Base-by-base conservation (phyloP, 225 moss, liverwort and hornwort genomes). In the Sphagnum contortum region DNA sequence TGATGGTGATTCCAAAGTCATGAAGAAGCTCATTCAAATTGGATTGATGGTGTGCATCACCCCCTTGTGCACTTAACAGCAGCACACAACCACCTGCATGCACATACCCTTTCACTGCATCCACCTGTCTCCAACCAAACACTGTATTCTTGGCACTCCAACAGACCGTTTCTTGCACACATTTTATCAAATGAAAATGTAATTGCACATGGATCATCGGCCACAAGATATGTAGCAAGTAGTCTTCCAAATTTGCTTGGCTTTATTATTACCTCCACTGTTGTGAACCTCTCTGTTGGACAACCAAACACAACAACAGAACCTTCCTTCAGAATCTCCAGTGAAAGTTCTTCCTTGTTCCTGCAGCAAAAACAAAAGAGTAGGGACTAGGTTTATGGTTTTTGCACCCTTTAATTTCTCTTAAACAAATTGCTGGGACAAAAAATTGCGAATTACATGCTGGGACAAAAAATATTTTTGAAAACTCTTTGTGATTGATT, bases 1-100 rank as follows among this genome's bases (percentile, higher is more conserved):
- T 91, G 69, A 91, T 81, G 51, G 79, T 73, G 47, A 91, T 65
- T 53, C 94, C 94, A 75, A 88, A 91, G 1, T 88, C 80, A 64
- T 91, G 79, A 48, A 88, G 73, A 6, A 91, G 49, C 13, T 6
- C 62, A 65, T 90, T 86, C 57, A 68, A 60, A 60, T 80, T 87
- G 5, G 62, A 60, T 5, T 46, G 73, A 12, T 75, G 65, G 12
- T 65, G 70, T 2, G 52, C 46, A 62, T 83, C 67, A 46, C 70
- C 68, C 48, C 69, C 81, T 78, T 88, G 75, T 1, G 29, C 68
- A 67, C 89, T 83, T 44, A 91, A 64, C 0, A 69, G 80, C 2
- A 95, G 63, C 70, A 95, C 72, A 49, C 80, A 77, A 2, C 94
- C 94, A 57, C 94, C 94, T 76, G 68, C 52, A 10, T 70, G 66